phyloP scores from a whole-genome alignment of 257 asterid species.

The Cruciata laevipes region DNA sequence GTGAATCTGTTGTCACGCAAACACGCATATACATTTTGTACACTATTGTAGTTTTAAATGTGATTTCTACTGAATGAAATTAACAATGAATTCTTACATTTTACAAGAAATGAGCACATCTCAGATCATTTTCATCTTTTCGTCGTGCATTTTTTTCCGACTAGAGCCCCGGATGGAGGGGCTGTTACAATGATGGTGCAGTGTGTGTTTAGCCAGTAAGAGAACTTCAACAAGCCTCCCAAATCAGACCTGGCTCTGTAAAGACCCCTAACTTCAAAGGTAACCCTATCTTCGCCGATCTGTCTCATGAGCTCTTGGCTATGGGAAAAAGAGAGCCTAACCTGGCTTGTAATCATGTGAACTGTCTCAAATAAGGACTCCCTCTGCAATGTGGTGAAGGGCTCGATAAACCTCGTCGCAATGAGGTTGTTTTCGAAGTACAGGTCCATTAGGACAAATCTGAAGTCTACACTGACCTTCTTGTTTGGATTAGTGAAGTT shows the following conservation, averaged over 20 bases:
- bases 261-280: conserved; percentile 54
- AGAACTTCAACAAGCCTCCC: conserved; percentile 62
- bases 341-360: conserved; percentile 72
- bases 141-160: conserved; percentile 49
- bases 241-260: conserved; percentile 57
- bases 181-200: conserved; percentile 56
- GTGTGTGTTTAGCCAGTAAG: conserved; percentile 60
- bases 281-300: conserved; percentile 52
- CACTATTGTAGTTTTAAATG: background rate
- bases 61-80: background rate
- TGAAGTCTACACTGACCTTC: conserved; percentile 67
- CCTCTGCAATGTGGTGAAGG: conserved; percentile 43
- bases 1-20: background rate
- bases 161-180: conserved; percentile 81
- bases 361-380: conserved; percentile 51
- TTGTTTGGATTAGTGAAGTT: conserved; percentile 90
- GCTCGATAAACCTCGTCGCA: conserved; percentile 55
- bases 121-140: conserved; percentile 33
- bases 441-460: conserved; percentile 50
- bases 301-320: conserved; percentile 50
- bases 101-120: background rate
- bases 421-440: conserved; percentile 39
- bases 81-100: background rate
- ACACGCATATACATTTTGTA: background rate
- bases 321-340: conserved; percentile 39